Evolutionary conservation across 305 asterid species (phyloP).

Genomic region (Fraxinus latifolia): DNA sequence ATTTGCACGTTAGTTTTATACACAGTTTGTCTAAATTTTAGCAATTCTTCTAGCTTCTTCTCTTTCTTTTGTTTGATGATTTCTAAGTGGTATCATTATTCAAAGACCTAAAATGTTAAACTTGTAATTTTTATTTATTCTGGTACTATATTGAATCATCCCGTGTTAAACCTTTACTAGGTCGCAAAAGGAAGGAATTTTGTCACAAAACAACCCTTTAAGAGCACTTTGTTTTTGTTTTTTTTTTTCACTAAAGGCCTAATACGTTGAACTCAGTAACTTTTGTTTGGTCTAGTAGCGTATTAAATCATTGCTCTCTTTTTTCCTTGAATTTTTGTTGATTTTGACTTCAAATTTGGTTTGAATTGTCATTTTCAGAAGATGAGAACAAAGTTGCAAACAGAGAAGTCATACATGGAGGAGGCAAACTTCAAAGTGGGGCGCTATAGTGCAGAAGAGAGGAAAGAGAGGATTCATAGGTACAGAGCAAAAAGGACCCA

Average conservation of each 20-base stretch:
- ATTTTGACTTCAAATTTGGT: neutral
- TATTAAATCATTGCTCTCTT: neutral
- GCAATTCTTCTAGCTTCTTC: neutral
- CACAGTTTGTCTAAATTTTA: neutral
- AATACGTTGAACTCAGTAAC: no score
- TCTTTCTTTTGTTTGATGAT: neutral
- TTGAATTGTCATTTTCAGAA: conserved; percentile 31
- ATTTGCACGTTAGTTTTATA: conserved; percentile 50
- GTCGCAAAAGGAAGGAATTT: no score
- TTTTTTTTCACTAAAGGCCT: no score
- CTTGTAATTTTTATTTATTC: no score
- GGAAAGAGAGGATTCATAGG: conserved; percentile 68
- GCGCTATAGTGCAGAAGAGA: conserved; percentile 66
- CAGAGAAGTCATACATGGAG: conserved; percentile 53
- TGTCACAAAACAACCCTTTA: no score
- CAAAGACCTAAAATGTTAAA: no score
- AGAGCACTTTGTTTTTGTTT: no score
- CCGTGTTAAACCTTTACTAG: no score
- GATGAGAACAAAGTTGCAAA: conserved; percentile 34
- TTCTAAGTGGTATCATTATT: neutral
- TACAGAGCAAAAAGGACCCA: conserved; percentile 76
- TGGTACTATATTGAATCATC: no score
- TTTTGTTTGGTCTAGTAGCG: no score
- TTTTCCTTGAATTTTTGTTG: neutral
- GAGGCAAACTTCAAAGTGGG: conserved; percentile 70